Conservation (phyloP, 164 flowering plant genomes). For the Warburgia ugandensis region DNA sequence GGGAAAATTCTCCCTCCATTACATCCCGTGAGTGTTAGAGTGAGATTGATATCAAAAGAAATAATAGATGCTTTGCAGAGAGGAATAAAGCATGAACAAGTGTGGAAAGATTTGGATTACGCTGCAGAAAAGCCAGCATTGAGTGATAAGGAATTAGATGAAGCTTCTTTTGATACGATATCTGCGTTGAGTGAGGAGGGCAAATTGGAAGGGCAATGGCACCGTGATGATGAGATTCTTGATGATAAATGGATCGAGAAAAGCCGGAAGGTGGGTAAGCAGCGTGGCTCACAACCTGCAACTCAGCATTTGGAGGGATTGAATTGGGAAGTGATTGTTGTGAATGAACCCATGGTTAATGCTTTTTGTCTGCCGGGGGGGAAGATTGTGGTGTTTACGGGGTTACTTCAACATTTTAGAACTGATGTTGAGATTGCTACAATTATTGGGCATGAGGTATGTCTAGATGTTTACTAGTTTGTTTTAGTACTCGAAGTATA, state of each 20-base stretch:
- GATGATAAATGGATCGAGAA: conserved; percentile 80
- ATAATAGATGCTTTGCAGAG: conserved; percentile 68
- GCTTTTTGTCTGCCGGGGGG: conserved; percentile 97
- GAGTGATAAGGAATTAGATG: background rate
- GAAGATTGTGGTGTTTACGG: conserved; percentile 83
- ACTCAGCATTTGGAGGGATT: conserved; percentile 70
- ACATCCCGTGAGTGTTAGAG: conserved; percentile 80
- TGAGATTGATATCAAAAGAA: conserved; percentile 65
- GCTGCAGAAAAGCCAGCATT: conserved; percentile 19
- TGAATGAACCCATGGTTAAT: conserved; percentile 69
- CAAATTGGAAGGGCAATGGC: conserved; percentile 40
- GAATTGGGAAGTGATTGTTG: conserved; percentile 89
- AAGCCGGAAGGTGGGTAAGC: conserved; percentile 52
- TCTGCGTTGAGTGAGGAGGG: conserved; percentile 29
- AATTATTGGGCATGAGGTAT: conserved; percentile 67
- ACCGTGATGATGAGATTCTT: conserved; percentile 62
- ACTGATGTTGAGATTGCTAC: conserved; percentile 82
- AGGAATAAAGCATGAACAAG: conserved; percentile 60
- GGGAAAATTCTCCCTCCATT: conserved; percentile 76
- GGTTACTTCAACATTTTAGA: conserved; percentile 62
- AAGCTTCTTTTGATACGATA: conserved; percentile 17
- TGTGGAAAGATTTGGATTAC: conserved; percentile 67
- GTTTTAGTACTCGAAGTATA: background rate
- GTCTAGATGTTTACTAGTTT: background rate
- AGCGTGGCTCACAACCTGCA: conserved; percentile 28